Evolutionary conservation across 2,329 filamentous ascomycete genomes (phyloP), one percentile per base, ranked within the genome.

Genomic region (Phaeomoniella chlamydospora): DNA sequence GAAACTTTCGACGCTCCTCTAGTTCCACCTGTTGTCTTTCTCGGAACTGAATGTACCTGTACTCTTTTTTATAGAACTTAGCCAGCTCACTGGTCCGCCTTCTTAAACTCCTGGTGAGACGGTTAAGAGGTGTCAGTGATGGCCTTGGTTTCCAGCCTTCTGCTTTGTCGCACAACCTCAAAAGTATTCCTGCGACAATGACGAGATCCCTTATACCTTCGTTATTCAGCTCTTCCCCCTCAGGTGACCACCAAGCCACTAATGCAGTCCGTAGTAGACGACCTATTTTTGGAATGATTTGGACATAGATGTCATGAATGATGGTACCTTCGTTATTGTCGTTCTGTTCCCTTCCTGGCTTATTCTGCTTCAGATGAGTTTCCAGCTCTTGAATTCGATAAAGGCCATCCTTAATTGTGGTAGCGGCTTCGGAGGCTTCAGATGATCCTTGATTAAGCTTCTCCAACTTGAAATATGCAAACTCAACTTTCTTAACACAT

Each of bases 391-490:
- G n/a, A n/a, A n/a, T n/a, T n/a, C n/a, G n/a, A n/a, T n/a, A n/a
- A n/a, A n/a, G n/a, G n/a, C n/a, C n/a, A n/a, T n/a, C n/a, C n/a
- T n/a, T n/a, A n/a, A n/a, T n/a, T n/a, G n/a, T n/a, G n/a, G n/a
- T n/a, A n/a, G n/a, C n/a, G n/a, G n/a, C n/a, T n/a, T n/a, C n/a
- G n/a, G n/a, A n/a, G n/a, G n/a, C n/a, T n/a, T n/a, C n/a, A n/a
- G n/a, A n/a, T n/a, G n/a, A n/a, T n/a, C n/a, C n/a, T n/a, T n/a
- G n/a, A n/a, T n/a, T n/a, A n/a, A n/a, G n/a, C 14, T 14, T 14
- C 31, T 32, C 31, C 31, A 32, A 14, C 31, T 32, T 13, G 14
- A 9, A 37, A 39, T 26, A 26, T 6, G 6, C 9, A 26, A 6
- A 9, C n/a, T 26, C 22, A 26, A n/a, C 22, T 26, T 26, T 6